Evolutionary conservation across 441 rosid genomes (phyloP).

Genomic region (Euphorbia celastroides): DNA sequence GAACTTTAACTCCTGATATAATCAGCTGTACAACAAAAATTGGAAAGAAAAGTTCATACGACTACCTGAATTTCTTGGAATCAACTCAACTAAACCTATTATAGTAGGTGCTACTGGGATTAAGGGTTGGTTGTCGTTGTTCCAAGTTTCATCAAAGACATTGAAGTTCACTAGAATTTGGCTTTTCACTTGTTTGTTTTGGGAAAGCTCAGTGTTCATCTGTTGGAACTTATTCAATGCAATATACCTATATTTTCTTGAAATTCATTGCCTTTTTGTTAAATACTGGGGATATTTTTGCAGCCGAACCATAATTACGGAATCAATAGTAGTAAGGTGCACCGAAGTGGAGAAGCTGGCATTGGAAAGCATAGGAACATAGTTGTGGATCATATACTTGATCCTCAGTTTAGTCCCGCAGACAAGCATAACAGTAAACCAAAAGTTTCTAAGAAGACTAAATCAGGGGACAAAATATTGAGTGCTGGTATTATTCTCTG

Average conservation of each 20-base stretch:
- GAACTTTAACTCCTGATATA: neutral
- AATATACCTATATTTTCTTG: neutral
- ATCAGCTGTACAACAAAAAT: neutral
- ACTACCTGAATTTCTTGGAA: neutral
- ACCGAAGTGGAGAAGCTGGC: slow-evolving; percentile 19
- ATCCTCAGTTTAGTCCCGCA: slow-evolving; percentile 26
- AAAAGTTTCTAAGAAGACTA: slow-evolving; percentile 33
- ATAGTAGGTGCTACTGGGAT: neutral
- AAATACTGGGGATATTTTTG: slow-evolving; percentile 13
- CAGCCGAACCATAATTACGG: slow-evolving; percentile 36
- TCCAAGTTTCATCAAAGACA: neutral
- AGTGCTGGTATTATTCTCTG: slow-evolving; percentile 32
- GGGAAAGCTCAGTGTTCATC: neutral
- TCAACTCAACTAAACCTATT: neutral
- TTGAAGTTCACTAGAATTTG: neutral
- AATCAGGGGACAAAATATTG: slow-evolving; percentile 22
- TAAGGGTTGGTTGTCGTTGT: neutral
- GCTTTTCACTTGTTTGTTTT: neutral
- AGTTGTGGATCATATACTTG: slow-evolving; percentile 22
- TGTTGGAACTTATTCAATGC: neutral
- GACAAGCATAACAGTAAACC: slow-evolving; percentile 30
- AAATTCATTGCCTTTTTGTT: slow-evolving; percentile 5
- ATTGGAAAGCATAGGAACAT: slow-evolving; percentile 24
- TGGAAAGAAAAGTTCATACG: neutral
- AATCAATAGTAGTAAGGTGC: slow-evolving; percentile 25